phyloP scores from a whole-genome alignment of 371 early-diverging fungal genomes.

The Choanephora cucurbitarum region DNA sequence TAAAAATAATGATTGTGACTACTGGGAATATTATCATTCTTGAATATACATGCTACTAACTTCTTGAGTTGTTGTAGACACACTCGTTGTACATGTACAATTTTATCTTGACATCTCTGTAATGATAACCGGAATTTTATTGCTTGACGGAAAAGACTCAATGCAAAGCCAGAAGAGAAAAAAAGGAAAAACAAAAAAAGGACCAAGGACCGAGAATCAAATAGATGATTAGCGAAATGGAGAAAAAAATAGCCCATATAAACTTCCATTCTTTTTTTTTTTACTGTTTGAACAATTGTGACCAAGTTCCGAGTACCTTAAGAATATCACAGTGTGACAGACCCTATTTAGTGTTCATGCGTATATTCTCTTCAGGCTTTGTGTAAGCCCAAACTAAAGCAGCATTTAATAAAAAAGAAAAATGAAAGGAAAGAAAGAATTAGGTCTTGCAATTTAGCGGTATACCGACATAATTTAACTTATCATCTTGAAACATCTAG shows the following conservation, averaged over 20 bases:
- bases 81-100: too few relatives aligned
- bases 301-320: slow-evolving; percentile 20
- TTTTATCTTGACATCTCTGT: too few relatives aligned
- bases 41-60: neutral
- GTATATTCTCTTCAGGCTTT: slow-evolving; percentile 7
- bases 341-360: slow-evolving; percentile 27
- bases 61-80: slow-evolving; percentile 2
- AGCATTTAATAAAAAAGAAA: neutral
- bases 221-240: neutral
- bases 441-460: neutral
- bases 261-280: neutral
- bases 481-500: too few relatives aligned
- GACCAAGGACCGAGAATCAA: neutral
- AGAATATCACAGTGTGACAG: slow-evolving; percentile 22
- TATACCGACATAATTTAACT: neutral
- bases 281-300: slow-evolving; percentile 1
- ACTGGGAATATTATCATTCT: slow-evolving; percentile 18
- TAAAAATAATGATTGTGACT: slow-evolving; percentile 15
- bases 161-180: neutral
- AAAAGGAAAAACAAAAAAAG: neutral
- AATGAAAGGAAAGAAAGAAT: neutral
- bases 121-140: neutral
- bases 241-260: neutral
- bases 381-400: slow-evolving; percentile 2
- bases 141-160: neutral